Percentiles rank a stretch among this genome's conserved stretches.
phyloP scores from a whole-genome alignment of 805 yeast genomes.

The Pichia eremophila region DNA sequence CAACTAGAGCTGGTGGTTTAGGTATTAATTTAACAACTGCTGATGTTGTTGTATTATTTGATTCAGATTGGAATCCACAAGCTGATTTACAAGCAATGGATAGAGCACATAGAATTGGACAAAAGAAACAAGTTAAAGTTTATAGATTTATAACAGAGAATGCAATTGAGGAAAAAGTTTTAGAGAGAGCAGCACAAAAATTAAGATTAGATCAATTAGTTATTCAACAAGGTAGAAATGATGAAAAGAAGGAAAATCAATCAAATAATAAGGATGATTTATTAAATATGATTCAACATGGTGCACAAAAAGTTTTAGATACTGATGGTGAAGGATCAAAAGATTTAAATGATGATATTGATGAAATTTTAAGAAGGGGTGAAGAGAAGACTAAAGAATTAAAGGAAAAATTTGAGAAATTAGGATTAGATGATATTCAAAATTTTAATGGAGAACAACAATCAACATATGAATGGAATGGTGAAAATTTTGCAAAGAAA shows the following conservation, averaged over 20 bases:
- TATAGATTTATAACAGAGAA: slow-evolving; percentile 89
- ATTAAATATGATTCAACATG: slow-evolving; percentile 92
- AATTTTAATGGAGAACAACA: slow-evolving; percentile 69
- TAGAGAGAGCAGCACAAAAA: slow-evolving; percentile 93
- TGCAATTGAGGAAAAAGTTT: slow-evolving; percentile 92
- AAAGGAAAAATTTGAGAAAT: slow-evolving; percentile 71
- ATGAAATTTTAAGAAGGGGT: slow-evolving; percentile 71
- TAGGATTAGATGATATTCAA: slow-evolving; percentile 90
- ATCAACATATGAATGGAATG: slow-evolving; percentile 96
- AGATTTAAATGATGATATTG: slow-evolving; percentile 38
- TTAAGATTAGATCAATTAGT: slow-evolving; percentile 87
- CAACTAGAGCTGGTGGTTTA: slow-evolving; percentile 95
- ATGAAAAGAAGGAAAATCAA: slow-evolving; percentile 17
- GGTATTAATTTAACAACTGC: slow-evolving; percentile 92
- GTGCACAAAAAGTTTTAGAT: slow-evolving; percentile 84
- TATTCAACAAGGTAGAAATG: slow-evolving; percentile 79
- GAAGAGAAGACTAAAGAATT: slow-evolving; percentile 71
- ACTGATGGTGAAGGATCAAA: slow-evolving; percentile 15
- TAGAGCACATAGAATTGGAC: slow-evolving; percentile 95
- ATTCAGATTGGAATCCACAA: slow-evolving; percentile 97
- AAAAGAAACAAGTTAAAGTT: slow-evolving; percentile 89
- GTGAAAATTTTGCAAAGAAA: slow-evolving; percentile 69
- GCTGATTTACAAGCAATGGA: slow-evolving; percentile 98
- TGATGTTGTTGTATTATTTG: slow-evolving; percentile 79
- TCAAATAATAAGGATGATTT: slow-evolving; percentile 68